These are phyloP conservation scores for Chytriomyces confervae DNA, from an alignment of 192 early-diverging fungal genomes.

Conservation along the genomic window DNA sequence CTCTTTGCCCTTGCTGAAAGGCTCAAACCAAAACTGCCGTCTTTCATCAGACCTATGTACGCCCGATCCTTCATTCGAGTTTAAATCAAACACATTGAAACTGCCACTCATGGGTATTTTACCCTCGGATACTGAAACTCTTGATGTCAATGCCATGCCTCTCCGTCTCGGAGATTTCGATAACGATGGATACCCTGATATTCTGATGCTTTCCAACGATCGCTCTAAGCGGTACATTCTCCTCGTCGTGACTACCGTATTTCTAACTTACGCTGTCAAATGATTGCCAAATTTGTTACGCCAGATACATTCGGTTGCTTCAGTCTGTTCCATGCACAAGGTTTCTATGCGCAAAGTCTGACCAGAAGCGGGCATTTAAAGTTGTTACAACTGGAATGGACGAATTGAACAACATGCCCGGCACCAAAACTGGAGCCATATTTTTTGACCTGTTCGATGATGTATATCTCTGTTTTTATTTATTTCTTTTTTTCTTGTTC, in stretches of 20 bases:
- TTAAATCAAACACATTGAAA: slow-evolving; percentile 54
- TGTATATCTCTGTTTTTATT: slow-evolving; percentile 56
- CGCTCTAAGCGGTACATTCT: slow-evolving; percentile 29
- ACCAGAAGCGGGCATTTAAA: slow-evolving; percentile 65
- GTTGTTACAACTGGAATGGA: slow-evolving; percentile 70
- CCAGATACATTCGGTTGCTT: slow-evolving; percentile 68
- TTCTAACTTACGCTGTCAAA: neutral
- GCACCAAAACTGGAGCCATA: slow-evolving; percentile 64
- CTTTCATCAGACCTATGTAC: slow-evolving; percentile 72
- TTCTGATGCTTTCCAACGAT: slow-evolving; percentile 70
- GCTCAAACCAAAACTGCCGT: slow-evolving; percentile 62
- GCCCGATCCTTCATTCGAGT: slow-evolving; percentile 71
- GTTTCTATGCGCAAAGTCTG: slow-evolving; percentile 50
- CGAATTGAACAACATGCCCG: slow-evolving; percentile 53
- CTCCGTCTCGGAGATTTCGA: slow-evolving; percentile 71
- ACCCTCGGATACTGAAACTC: slow-evolving; percentile 27
- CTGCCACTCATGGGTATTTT: neutral
- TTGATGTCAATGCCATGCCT: slow-evolving; percentile 23
- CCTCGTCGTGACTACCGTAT: too few relatives aligned
- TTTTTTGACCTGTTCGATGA: slow-evolving; percentile 93
- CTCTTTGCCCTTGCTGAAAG: neutral
- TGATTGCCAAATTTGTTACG: neutral
- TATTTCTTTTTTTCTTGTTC: neutral
- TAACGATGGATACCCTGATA: slow-evolving; percentile 90
- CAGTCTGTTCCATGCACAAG: slow-evolving; percentile 67